Evolutionary conservation across 805 yeast genomes (phyloP).

Genomic region (Torulaspora microellipsoides): DNA sequence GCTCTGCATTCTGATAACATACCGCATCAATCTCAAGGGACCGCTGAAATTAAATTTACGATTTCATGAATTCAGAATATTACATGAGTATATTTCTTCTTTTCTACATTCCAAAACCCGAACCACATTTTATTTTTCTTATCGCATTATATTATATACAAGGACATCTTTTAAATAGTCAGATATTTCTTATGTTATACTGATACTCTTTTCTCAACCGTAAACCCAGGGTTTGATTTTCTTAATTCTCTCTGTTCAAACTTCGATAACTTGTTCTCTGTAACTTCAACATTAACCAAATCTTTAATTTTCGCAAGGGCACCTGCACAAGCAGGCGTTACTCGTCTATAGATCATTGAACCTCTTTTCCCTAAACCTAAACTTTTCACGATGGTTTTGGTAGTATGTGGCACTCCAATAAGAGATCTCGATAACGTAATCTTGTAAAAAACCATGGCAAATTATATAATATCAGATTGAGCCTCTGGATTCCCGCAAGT

Average conservation of each 20-base stretch:
- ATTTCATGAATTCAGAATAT: neutral
- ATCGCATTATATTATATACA: constrained; percentile 9
- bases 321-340: constrained; percentile 80
- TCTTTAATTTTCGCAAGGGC: constrained; percentile 80
- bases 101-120: neutral
- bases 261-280: constrained; percentile 48
- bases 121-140: constrained; percentile 1
- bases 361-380: constrained; percentile 76
- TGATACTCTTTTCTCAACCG: constrained; percentile 38
- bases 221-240: constrained; percentile 63
- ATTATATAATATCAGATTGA: neutral
- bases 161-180: constrained; percentile 7
- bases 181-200: neutral
- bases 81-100: neutral
- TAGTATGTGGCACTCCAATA: constrained; percentile 73
- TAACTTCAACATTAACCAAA: constrained; percentile 73
- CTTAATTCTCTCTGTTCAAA: constrained; percentile 50
- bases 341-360: constrained; percentile 64
- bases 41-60: neutral
- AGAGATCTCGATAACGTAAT: constrained; percentile 76
- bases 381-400: constrained; percentile 58
- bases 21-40: neutral
- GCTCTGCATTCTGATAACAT: constrained; percentile 7
- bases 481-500: no score
- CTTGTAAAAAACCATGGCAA: constrained; percentile 46